Evolutionary conservation across 257 asterid genomes (phyloP), one percentile per base, ranked within the genome.

Genomic region (Nicotiana obtusifolia): DNA sequence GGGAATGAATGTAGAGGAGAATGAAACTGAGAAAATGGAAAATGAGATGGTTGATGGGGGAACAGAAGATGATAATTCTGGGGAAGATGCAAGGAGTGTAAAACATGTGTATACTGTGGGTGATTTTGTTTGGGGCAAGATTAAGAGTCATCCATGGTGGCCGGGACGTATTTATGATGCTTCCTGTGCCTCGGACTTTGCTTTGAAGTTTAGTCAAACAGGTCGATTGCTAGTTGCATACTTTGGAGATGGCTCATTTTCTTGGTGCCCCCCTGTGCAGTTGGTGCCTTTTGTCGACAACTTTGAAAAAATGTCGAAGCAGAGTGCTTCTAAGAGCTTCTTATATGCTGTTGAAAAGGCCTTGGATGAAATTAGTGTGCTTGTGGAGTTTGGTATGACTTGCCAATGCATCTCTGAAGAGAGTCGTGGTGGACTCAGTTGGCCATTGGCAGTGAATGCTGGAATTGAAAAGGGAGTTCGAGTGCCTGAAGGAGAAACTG

Each of bases 41-140:
- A 37, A 37, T 35, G 77, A 64, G 47, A 52, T 10, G 57, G 7
- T 33, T 62, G 81, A 49, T 19, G 52, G 49, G 49, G 49, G 49
- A 41, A 41, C 84, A 52, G 81, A 16, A 56, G 83, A 86, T 78
- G 82, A 80, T 35, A 20, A 26, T 31, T 5, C n/a, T 37, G 49
- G 53, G 44, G 77, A 66, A 33, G 80, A 68, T 24, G 35, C 49
- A 15, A 41, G 14, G 10, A 82, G 67, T 31, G 19, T 35, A 49
- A 77, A 84, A 47, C 83, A 83, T 17, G 87, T 16, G 5, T 94
- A 88, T 84, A 83, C 83, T 17, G 97, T 87, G 2, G 99, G 99
- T 53, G 99, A 96, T 77, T 82, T 94, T 30, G 98, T 96, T 4
- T 96, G 99, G 99, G 97, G 92, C 6, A 94, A 94, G 87, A 85